Evolutionary conservation across 176 grass and related monocot species (phyloP), one percentile per base, ranked within the genome.

Genomic region (Bromus sterilis): DNA sequence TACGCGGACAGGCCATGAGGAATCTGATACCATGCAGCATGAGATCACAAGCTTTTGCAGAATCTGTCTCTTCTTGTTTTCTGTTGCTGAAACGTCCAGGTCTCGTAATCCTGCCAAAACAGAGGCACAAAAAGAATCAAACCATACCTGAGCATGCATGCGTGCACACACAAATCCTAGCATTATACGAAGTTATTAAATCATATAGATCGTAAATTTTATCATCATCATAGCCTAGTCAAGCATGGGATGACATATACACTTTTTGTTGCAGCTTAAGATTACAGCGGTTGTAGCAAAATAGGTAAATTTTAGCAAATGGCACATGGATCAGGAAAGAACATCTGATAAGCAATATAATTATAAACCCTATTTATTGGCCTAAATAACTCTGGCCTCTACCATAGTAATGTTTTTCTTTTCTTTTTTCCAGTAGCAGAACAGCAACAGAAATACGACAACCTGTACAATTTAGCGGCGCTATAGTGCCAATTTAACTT

Each of bases 11-110:
- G 43, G 82, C 6, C 71, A 40, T 26, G 41, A 56, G 43, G 82
- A 76, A 84, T 84, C 59, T 76, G 60, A 84, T 66, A 30, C 81
- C 81, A 76, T 76, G 44, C 32, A 56, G 33, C 16, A 55, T 35
- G 23, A 28, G 30, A 55, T 66, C 44, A 41, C 59, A 62, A 56
- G 82, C 43, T 56, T 56, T 56, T 29, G 12, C 16, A 41, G 32
- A 83, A 84, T 84, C 58, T 84, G 31, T 76, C 44, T 33, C 41
- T 75, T 31, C 14, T 76, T 65, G 33, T 60, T 60, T 69, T 78
- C 49, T 24, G 63, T 44, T 21, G 49, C 62, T 60, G 49, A 78
- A 78, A 60, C 46, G 62, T 23, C 40, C 9, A 58, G 30, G 18
- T 66, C 33, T 41, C 25, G 3, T 26, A 76, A 30, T 77, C 25